phyloP scores from a whole-genome alignment of 1,284 basidiomycete species.

The Pascua guehoae region DNA sequence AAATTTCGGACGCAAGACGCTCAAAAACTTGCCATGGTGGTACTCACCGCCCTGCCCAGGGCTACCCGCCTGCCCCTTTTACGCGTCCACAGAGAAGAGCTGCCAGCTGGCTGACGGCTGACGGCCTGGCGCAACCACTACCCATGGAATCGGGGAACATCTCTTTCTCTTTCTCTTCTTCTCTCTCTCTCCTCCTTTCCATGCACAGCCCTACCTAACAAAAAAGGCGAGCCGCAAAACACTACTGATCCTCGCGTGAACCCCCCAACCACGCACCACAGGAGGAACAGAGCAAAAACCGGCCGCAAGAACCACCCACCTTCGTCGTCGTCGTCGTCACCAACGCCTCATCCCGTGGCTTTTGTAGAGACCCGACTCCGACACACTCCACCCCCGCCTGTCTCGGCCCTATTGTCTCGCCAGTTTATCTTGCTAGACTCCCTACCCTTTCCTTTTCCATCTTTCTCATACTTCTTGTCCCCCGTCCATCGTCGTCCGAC shows the following conservation, averaged over 20 bases:
- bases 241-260: slow-evolving; percentile 1
- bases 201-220: slow-evolving; percentile 2
- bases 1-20: no score
- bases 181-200: slow-evolving; percentile 8
- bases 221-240: not conserved
- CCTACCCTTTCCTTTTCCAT: not conserved
- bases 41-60: no score
- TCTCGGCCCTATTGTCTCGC: not conserved
- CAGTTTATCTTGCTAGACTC: not conserved
- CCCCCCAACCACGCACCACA: not conserved
- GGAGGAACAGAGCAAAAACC: not conserved
- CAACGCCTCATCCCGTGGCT: not conserved
- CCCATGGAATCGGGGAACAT: not conserved
- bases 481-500: not conserved
- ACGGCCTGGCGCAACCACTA: no score
- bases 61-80: no score
- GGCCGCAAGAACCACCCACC: not conserved
- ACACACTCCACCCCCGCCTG: not conserved
- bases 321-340: not conserved
- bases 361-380: slow-evolving; percentile 1
- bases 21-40: no score
- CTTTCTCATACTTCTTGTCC: not conserved
- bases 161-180: slow-evolving; percentile 22
- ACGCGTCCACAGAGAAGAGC: no score
- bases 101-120: no score